Evolutionary conservation across 805 yeast species (phyloP), one percentile per base, ranked within the genome.

Genomic region (Candida loeiensis): DNA sequence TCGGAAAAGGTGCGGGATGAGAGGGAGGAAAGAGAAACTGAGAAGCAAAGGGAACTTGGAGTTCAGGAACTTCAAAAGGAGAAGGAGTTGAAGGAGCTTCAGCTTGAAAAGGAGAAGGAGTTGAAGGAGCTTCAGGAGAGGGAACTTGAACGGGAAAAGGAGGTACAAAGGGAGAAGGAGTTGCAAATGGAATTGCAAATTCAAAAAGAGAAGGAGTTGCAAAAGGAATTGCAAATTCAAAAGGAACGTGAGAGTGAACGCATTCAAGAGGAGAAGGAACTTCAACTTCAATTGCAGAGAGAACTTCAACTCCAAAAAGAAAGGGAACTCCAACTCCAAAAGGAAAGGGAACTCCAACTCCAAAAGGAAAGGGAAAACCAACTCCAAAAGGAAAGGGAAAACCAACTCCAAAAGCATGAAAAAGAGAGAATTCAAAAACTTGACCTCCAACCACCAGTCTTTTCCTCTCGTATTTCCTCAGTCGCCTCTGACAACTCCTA

Each of bases 121-220:
- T 8, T 8, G 12, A 8, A 26, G 14, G 14, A n/a, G 12, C 29
- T 26, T 26, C 14, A 5, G 7, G 29, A 26, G 12, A 8, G 9
- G 24, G 14, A 26, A 26, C 14, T n/a, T n/a, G n/a, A n/a, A n/a
- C n/a, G n/a, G n/a, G n/a, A n/a, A n/a, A n/a, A n/a, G n/a, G n/a
- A n/a, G n/a, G n/a, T n/a, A n/a, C n/a, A n/a, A n/a, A n/a, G n/a
- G n/a, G n/a, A n/a, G n/a, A n/a, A n/a, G n/a, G n/a, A n/a, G n/a
- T n/a, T n/a, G n/a, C n/a, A n/a, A n/a, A n/a, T n/a, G n/a, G n/a
- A n/a, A n/a, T n/a, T n/a, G n/a, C n/a, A n/a, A n/a, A n/a, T n/a
- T n/a, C n/a, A 46, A 44, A 43, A 48, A 26, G 45, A 47, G 34
- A 53, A 55, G 8, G 44, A 33, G 4, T 21, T 17, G 40, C 4